Evolutionary conservation across 2,329 filamentous ascomycete species (phyloP).

Genomic region (Ophiostoma angusticollis): DNA sequence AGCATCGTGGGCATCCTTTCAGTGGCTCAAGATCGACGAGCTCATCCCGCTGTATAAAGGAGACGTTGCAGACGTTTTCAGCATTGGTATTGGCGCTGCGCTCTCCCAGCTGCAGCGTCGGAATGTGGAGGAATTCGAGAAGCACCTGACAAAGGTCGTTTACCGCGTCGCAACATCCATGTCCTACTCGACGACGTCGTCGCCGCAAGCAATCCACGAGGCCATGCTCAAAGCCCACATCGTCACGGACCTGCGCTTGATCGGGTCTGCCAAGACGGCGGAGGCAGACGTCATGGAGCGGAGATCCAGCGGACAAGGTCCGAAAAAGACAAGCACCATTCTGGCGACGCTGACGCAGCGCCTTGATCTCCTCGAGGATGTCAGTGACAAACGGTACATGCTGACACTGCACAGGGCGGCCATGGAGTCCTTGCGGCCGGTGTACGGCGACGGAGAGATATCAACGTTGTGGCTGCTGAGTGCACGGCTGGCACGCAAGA

Average conservation of each 20-base stretch:
- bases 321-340: slow-evolving; percentile 25
- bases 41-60: slow-evolving; percentile 45
- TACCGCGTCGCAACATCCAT: slow-evolving; percentile 60
- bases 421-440: slow-evolving; percentile 65
- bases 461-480: slow-evolving; percentile 77
- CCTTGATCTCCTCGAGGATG: slow-evolving; percentile 79
- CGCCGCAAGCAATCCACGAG: slow-evolving; percentile 73
- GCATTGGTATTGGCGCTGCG: slow-evolving; percentile 62
- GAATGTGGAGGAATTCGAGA: slow-evolving; percentile 37
- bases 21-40: slow-evolving; percentile 62
- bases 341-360: slow-evolving; percentile 54
- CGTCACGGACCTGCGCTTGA: slow-evolving; percentile 72
- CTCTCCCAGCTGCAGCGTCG: slow-evolving; percentile 46
- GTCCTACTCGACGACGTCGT: slow-evolving; percentile 64
- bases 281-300: slow-evolving; percentile 16
- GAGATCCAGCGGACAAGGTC: slow-evolving; percentile 28
- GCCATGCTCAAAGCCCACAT: slow-evolving; percentile 78
- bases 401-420: slow-evolving; percentile 73
- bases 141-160: slow-evolving; percentile 51
- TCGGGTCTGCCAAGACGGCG: slow-evolving; percentile 29
- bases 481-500: slow-evolving; percentile 75
- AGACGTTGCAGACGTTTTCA: slow-evolving; percentile 54
- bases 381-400: slow-evolving; percentile 86
- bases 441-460: slow-evolving; percentile 59
- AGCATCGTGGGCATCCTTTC: slow-evolving; percentile 78